Evolutionary conservation across 2,329 filamentous ascomycete species (phyloP).

Genomic region (Cryphonectria carpinicola): DNA sequence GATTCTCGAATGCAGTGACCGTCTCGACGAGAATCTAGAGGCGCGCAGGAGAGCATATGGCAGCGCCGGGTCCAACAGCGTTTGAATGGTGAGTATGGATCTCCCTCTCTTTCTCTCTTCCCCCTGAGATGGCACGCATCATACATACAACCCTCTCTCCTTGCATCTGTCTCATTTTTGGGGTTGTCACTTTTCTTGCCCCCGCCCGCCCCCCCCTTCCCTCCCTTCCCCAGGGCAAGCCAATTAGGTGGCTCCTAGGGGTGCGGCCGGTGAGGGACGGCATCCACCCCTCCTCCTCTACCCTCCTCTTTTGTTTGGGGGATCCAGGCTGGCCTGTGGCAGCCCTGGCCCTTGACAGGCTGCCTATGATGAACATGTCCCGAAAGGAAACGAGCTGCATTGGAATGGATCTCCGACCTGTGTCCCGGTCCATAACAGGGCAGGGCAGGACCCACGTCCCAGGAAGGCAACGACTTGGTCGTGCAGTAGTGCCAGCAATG

Average conservation of each 20-base stretch:
- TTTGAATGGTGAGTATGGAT: conserved; percentile 25
- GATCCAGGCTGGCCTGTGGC: not conserved
- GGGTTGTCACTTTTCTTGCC: conserved; percentile 21
- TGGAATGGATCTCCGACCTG: conserved; percentile 8
- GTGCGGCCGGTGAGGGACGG: conserved; percentile 11
- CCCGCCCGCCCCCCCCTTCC: not conserved
- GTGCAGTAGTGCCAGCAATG: conserved; percentile 25
- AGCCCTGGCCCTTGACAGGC: not conserved
- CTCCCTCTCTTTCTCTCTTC: not conserved
- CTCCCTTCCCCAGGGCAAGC: not conserved
- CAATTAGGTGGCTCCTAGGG: conserved; percentile 5
- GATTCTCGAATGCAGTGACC: not conserved
- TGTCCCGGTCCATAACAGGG: conserved; percentile 13
- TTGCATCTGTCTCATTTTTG: conserved; percentile 25
- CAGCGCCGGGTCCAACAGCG: conserved; percentile 8
- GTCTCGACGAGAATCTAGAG: not conserved
- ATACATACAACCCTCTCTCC: conserved; percentile 20
- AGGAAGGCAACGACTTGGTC: conserved; percentile 15
- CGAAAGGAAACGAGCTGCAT: not conserved
- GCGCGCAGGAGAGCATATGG: conserved; percentile 8
- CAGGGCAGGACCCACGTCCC: conserved; percentile 9
- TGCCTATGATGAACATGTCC: not conserved
- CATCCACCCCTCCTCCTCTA: not conserved
- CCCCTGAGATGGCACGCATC: conserved; percentile 14
- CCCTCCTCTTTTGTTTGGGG: conserved; percentile 1